Conservation (phyloP, 192 early-diverging fungal species). For the Umbelopsis sp. region DNA sequence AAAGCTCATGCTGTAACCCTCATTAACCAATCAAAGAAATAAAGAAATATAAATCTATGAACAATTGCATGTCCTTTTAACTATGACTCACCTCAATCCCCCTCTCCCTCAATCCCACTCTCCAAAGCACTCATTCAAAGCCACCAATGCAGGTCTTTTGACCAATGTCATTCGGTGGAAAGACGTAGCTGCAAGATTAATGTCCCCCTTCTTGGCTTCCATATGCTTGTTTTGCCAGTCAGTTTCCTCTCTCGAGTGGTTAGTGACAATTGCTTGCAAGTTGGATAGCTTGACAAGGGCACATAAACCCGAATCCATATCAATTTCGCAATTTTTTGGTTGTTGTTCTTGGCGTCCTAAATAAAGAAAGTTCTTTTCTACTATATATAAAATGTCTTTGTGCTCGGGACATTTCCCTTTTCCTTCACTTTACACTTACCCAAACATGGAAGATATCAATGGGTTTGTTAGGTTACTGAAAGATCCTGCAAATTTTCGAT, state of each 20-base stretch:
- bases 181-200: conserved; percentile 18
- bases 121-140: conserved; percentile 16
- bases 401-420: conserved; percentile 10
- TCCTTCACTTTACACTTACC: neutral
- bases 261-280: neutral
- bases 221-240: neutral
- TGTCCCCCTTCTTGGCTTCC: too few relatives aligned
- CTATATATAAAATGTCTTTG: neutral
- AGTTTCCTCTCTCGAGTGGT: neutral
- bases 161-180: conserved; percentile 16
- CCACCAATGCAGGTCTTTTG: conserved; percentile 11
- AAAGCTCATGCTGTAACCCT: neutral
- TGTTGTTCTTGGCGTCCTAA: conserved; percentile 20
- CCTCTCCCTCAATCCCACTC: neutral
- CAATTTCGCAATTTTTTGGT: neutral
- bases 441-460: conserved; percentile 1
- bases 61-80: too few relatives aligned
- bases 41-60: too few relatives aligned
- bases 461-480: conserved; percentile 5
- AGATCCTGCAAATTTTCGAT: neutral
- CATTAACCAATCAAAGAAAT: too few relatives aligned
- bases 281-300: neutral
- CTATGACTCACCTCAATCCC: too few relatives aligned
- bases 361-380: neutral
- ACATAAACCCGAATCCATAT: neutral